Percentiles rank a stretch among this genome's conserved stretches.
Conservation (phyloP, 2,329 filamentous ascomycete genomes). For the Paramyrothecium sp. region DNA sequence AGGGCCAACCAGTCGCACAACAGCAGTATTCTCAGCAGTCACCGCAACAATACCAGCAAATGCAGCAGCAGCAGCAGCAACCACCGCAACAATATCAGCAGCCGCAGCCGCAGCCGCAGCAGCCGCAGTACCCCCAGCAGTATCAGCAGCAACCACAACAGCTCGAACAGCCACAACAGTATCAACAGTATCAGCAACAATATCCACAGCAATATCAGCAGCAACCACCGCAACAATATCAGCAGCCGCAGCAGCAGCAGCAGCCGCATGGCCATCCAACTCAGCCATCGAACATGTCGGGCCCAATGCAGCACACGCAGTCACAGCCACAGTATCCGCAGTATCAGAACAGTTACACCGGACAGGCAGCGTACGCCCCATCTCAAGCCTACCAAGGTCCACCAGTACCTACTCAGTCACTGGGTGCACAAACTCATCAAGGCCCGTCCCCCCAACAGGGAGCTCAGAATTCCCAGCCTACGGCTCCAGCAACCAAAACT, state of each 20-base stretch:
- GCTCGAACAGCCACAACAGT: too few relatives aligned
- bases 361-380: background rate
- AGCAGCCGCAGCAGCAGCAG: background rate
- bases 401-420: too few relatives aligned
- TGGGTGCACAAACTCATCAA: too few relatives aligned
- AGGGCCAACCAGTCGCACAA: background rate
- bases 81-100: background rate
- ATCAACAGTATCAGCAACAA: background rate
- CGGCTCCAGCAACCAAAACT: too few relatives aligned
- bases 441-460: too few relatives aligned
- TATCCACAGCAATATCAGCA: background rate
- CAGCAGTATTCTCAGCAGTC: background rate
- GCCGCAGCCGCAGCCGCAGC: background rate
- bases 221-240: background rate
- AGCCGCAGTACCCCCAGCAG: too few relatives aligned
- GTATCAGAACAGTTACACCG: background rate
- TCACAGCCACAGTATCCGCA: background rate
- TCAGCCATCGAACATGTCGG: too few relatives aligned
- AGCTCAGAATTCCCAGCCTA: too few relatives aligned
- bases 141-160: background rate
- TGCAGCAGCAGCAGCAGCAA: background rate
- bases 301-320: too few relatives aligned
- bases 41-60: background rate
- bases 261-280: background rate
- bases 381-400: background rate